Evolutionary conservation across 805 yeast genomes (phyloP), one percentile per base, ranked within the genome.

Genomic region (Zygotorulaspora danielsina): DNA sequence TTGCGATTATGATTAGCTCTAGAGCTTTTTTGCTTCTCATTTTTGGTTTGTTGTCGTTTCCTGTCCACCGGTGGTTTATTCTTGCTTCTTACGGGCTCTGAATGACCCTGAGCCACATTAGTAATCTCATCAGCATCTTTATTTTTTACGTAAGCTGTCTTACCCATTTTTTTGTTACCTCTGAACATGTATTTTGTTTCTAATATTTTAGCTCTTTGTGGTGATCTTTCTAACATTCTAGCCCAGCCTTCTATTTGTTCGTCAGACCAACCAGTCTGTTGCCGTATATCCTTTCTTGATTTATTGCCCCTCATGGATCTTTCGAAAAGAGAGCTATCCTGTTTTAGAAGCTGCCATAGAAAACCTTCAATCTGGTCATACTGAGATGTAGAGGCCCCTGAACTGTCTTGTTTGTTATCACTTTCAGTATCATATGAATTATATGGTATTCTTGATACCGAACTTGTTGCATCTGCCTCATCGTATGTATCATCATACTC

Each of bases 231-330:
- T 13, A 88, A 57, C 82, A 84, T 82, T 40, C 83, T 66, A 1
- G 82, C 81, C 97, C 97, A 90, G 0, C 96, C 95, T 68, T 89
- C 96, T 34, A 90, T 77, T 57, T 86, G 95, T 54, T 87, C 96
- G 60, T 88, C 89, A 0, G 88, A 69, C 96, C 95, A 87, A 1
- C 69, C 68, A 0, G 81, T 73, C 26, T 69, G 67, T 5, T 58
- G 49, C 46, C 71, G 75, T 55, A 86, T 64, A 18, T 70, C 71
- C 21, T 66, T 62, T 37, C 96, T 68, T 7, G 55, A 61, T 30
- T 66, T 63, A 0, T 79, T 46, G 26, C 76, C 76, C 45, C 96
- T 67, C 8, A 67, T 55, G 0, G 63, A 44, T 42, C 76, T 70
- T 6, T 64, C 72, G 39, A 82, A 73, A 21, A 73, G 60, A 1